These are phyloP conservation scores for Coccinonectria pachysandricola DNA, from an alignment of 2,329 filamentous ascomycete species.

Conservation along the genomic window DNA sequence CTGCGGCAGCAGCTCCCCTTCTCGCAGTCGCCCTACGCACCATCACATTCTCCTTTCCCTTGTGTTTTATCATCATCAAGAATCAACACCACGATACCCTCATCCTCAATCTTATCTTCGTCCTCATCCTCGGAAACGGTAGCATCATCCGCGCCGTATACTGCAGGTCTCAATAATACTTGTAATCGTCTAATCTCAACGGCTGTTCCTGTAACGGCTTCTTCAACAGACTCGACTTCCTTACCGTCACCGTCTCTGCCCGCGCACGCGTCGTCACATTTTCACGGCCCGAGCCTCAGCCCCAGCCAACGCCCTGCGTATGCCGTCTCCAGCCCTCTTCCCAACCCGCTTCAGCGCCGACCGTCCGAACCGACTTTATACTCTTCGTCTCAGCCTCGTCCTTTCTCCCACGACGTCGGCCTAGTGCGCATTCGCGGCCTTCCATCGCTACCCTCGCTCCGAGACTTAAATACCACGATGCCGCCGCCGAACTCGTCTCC, in stretches of 20 bases:
- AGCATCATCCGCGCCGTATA: no score
- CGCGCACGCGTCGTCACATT: constrained; percentile 12
- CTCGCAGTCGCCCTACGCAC: constrained; percentile 21
- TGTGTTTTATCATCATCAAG: constrained; percentile 9
- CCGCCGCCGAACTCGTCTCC: constrained; percentile 36
- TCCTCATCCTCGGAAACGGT: no score
- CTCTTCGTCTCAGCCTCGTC: constrained; percentile 21
- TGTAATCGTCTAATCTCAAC: no score
- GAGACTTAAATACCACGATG: constrained; percentile 31
- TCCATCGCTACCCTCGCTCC: constrained; percentile 32
- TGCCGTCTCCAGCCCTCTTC: constrained; percentile 17
- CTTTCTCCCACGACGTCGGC: constrained; percentile 22
- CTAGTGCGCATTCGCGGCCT: constrained; percentile 34
- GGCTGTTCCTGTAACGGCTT: no score
- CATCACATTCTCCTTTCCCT: constrained; percentile 23
- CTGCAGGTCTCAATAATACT: no score
- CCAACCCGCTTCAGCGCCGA: constrained; percentile 22
- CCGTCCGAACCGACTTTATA: constrained; percentile 35
- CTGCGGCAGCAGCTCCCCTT: constrained; percentile 24
- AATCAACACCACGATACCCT: constrained; percentile 5
- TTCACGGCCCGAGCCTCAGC: constrained; percentile 13
- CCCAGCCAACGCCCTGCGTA: constrained; percentile 20
- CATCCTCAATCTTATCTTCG: constrained; percentile 7
- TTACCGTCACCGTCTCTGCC: constrained; percentile 6
- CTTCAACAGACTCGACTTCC: constrained; percentile 1